Evolutionary conservation across 2,329 filamentous ascomycete species (phyloP), one percentile per base, ranked within the genome.

Genomic region (Rhynchosporium graminicola): DNA sequence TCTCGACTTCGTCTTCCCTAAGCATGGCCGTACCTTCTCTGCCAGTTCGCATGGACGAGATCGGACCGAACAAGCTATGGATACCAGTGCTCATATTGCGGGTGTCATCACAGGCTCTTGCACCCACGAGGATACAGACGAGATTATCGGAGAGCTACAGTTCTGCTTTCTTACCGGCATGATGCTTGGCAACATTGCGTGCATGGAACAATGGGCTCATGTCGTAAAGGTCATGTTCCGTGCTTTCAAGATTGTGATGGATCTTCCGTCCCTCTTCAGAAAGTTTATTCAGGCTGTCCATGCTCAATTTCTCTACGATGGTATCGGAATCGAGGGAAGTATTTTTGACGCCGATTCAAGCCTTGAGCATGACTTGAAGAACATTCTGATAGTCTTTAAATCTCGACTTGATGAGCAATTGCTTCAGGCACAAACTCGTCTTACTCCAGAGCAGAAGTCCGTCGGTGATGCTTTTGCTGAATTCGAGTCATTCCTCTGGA

Each of bases 171-270:
- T 87, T 4, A 81, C 80, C 0, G 85, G 84, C 43, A 79, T 82
- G 71, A 78, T 84, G 60, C 79, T 87, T 0, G 80, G 82, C 46
- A 88, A 86, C 70, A 75, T 82, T 47, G 77, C 82, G 8, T 87
- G 85, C 67, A 76, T 86, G 48, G 83, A 86, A 64, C 84, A 88
- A 65, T 88, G 85, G 85, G 83, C 80, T 77, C 79, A 85, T 68
- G 78, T 85, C 64, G 77, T 82, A 45, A 79, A 77, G 54, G 70
- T 86, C 40, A 68, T 85, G 10, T 78, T 87, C 52, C 79, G 80
- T 31, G 80, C 83, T 1, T 79, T 80, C 68, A 66, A 68, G 9
- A 79, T 87, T 1, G 74, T 78, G 0, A 63, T 74, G 28, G 68
- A 71, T 3, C 75, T 75, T 1, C 83, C 84, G 0, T 59, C 64